Percentiles rank a stretch among this genome's conserved stretches.
Evolutionary conservation across 768 basidiomycete genomes (phyloP).

Genomic region (Glaciozyma antarctica): DNA sequence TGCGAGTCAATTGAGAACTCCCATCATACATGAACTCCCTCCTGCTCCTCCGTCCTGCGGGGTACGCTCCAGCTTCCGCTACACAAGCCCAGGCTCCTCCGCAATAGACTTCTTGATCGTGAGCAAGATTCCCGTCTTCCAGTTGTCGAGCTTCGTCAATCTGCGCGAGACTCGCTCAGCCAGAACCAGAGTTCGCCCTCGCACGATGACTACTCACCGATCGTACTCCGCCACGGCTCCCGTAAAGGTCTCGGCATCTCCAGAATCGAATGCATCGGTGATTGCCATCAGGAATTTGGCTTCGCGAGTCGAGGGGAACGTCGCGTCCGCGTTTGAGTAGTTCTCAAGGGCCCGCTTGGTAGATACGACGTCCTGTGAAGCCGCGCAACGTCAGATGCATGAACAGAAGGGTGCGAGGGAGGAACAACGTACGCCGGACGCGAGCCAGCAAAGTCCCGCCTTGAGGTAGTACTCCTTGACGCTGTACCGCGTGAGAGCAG

Average conservation of each 20-base stretch:
- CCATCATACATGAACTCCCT: too few relatives aligned
- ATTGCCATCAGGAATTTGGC: slow-evolving; percentile 73
- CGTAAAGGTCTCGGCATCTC: slow-evolving; percentile 43
- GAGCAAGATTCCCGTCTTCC: slow-evolving; percentile 86
- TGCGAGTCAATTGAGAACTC: too few relatives aligned
- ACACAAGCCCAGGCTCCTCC: slow-evolving; percentile 47
- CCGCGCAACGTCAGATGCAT: background rate
- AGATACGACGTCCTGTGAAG: slow-evolving; percentile 64
- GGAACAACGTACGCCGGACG: slow-evolving; percentile 59
- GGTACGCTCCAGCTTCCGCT: background rate
- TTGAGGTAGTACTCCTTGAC: slow-evolving; percentile 97
- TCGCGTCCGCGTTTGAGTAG: slow-evolving; percentile 71
- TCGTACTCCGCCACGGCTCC: slow-evolving; percentile 26
- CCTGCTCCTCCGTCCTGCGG: too few relatives aligned
- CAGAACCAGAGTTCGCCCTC: background rate
- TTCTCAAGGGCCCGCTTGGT: slow-evolving; percentile 66
- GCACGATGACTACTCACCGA: slow-evolving; percentile 9
- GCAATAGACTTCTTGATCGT: slow-evolving; percentile 77
- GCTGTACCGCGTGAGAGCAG: slow-evolving; percentile 87
- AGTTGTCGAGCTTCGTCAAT: slow-evolving; percentile 83
- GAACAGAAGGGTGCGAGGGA: background rate
- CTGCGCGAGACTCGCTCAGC: slow-evolving; percentile 40
- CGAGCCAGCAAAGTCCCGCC: slow-evolving; percentile 75
- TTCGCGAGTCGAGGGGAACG: slow-evolving; percentile 81
- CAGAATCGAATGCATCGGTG: slow-evolving; percentile 64